phyloP scores from a whole-genome alignment of 2,329 filamentous ascomycete species.

The Ilyonectria destructans region DNA sequence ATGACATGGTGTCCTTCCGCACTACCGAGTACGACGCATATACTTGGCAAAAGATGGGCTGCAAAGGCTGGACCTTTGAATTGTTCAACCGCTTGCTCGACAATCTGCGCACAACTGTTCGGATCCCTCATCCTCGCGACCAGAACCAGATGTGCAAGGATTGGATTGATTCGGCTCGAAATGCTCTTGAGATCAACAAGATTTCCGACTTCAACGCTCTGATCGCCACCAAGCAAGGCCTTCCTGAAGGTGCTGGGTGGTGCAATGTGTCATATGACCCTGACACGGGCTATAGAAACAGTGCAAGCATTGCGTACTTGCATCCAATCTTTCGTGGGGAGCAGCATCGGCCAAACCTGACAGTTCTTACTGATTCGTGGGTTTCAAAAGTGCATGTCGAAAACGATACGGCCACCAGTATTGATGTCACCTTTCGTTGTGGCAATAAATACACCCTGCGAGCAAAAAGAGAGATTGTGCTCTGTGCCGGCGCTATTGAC shows the following conservation, averaged over 20 bases:
- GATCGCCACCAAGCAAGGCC: neutral
- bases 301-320: constrained; percentile 18
- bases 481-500: too few relatives aligned
- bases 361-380: too few relatives aligned
- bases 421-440: too few relatives aligned
- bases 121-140: neutral
- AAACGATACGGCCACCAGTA: too few relatives aligned
- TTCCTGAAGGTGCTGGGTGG: too few relatives aligned
- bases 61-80: constrained; percentile 84
- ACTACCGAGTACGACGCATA: constrained; percentile 86
- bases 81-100: constrained; percentile 82
- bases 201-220: neutral
- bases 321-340: constrained; percentile 13
- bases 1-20: constrained; percentile 87
- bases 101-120: constrained; percentile 70
- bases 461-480: too few relatives aligned
- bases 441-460: too few relatives aligned
- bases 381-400: too few relatives aligned
- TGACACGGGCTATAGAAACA: constrained; percentile 13
- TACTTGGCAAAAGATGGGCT: constrained; percentile 82
- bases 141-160: neutral
- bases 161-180: neutral
- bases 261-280: neutral
- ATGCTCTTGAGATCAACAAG: neutral
- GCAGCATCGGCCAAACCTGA: neutral